phyloP scores from a whole-genome alignment of 2,329 filamentous ascomycete species.

The Hymenoscyphus albidus region DNA sequence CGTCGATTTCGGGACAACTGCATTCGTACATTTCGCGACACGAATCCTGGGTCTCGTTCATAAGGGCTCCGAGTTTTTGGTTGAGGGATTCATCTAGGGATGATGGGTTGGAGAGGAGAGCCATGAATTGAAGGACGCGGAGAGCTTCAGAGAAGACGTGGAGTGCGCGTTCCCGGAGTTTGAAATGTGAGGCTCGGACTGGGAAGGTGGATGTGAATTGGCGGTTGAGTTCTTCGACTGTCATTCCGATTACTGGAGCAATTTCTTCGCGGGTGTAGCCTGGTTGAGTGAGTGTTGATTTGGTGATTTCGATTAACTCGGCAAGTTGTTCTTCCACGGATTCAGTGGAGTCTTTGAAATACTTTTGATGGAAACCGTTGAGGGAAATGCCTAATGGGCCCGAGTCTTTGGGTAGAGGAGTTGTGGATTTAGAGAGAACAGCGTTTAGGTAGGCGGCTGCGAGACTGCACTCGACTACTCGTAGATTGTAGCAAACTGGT shows the following conservation, averaged over 20 bases:
- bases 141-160: constrained; percentile 90
- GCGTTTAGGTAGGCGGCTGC: constrained; percentile 69
- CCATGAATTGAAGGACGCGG: constrained; percentile 79
- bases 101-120: constrained; percentile 60
- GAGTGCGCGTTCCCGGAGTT: constrained; percentile 78
- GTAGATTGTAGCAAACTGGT: constrained; percentile 91
- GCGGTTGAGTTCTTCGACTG: constrained; percentile 66
- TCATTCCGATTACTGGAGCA: constrained; percentile 64
- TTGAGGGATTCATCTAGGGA: constrained; percentile 59
- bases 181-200: constrained; percentile 82
- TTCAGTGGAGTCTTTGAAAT: constrained; percentile 51
- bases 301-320: constrained; percentile 65
- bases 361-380: constrained; percentile 80
- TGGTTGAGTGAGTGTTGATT: constrained; percentile 68
- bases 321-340: constrained; percentile 62
- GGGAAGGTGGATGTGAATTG: constrained; percentile 86
- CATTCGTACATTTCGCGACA: constrained; percentile 88
- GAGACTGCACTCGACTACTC: constrained; percentile 91
- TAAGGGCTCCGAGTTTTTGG: constrained; percentile 68
- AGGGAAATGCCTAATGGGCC: constrained; percentile 80
- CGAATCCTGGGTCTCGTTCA: constrained; percentile 86
- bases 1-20: constrained; percentile 87
- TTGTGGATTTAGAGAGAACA: constrained; percentile 51
- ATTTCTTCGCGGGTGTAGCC: constrained; percentile 90
- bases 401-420: constrained; percentile 68